A percentile compares a stretch with the other conserved stretches of the same genome.
These are phyloP conservation scores for Pseudisothecium myosuroides DNA, from an alignment of 225 moss, liverwort and hornwort species.

Conservation along the genomic window DNA sequence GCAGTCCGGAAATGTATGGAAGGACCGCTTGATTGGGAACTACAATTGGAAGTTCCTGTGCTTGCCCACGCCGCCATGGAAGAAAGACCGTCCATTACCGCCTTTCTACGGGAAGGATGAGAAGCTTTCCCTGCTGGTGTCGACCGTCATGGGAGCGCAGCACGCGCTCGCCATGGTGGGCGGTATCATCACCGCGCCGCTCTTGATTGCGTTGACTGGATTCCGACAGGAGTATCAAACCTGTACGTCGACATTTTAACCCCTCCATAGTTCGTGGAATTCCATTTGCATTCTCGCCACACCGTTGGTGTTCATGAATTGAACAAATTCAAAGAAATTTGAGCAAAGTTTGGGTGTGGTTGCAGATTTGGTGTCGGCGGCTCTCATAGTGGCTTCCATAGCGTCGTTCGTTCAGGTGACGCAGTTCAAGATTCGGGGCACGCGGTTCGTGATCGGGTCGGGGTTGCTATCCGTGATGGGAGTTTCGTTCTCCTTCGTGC, in stretches of 20 bases:
- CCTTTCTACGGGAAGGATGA: conserved; percentile 81
- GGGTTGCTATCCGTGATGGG: conserved; percentile 95
- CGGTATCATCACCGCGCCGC: conserved; percentile 74
- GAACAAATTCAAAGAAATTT: not conserved
- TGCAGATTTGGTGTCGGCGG: conserved; percentile 84
- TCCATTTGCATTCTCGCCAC: not conserved
- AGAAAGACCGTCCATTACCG: conserved; percentile 39
- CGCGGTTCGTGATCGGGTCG: conserved; percentile 63
- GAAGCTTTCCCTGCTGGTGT: conserved; percentile 48
- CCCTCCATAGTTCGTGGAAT: not conserved
- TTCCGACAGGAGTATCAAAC: conserved; percentile 11
- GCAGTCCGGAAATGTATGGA: not conserved
- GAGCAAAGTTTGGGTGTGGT: not conserved
- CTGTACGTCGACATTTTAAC: conserved; percentile 22
- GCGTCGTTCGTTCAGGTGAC: conserved; percentile 64
- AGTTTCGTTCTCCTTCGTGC: conserved; percentile 72
- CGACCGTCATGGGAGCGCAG: conserved; percentile 76
- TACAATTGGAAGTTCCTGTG: conserved; percentile 79
- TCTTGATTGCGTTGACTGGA: conserved; percentile 41
- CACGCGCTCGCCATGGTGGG: conserved; percentile 96
- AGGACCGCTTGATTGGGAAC: conserved; percentile 37
- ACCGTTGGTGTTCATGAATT: not conserved
- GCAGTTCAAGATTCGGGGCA: conserved; percentile 49
- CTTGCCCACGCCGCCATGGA: conserved; percentile 56
- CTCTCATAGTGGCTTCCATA: conserved; percentile 59